A percentile compares a stretch with the other conserved stretches of the same genome.
Conservation (phyloP, 2,329 filamentous ascomycete species). For the Hypomyces rosellus region DNA sequence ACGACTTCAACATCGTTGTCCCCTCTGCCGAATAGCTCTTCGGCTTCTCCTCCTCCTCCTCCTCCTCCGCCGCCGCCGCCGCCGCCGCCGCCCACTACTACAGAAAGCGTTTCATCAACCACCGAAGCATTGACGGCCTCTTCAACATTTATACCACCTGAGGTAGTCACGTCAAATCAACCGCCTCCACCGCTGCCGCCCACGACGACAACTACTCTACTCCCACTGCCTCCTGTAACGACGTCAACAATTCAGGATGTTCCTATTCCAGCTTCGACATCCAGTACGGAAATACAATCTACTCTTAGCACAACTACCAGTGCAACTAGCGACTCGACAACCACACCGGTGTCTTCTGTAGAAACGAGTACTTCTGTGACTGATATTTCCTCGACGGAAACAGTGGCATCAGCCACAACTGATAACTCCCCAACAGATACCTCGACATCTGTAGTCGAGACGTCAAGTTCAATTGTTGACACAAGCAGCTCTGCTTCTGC, state of each 20-base stretch:
- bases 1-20: background rate
- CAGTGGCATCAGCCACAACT: background rate
- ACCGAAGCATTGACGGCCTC: background rate
- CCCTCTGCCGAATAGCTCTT: background rate
- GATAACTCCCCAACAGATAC: background rate
- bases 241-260: background rate
- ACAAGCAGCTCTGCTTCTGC: background rate
- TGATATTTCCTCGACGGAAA: background rate
- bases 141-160: background rate
- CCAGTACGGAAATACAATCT: background rate
- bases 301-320: background rate
- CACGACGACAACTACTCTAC: background rate
- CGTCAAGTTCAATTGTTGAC: background rate
- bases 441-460: background rate
- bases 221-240: background rate
- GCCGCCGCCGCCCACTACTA: background rate
- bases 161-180: background rate
- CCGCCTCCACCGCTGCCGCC: background rate
- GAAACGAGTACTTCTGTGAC: background rate
- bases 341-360: background rate
- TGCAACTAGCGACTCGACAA: background rate
- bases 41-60: background rate
- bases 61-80: background rate
- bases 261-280: background rate
- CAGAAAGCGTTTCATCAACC: too few relatives aligned